These are phyloP conservation scores for Fraxinus paxiana DNA, from an alignment of 305 asterid species.

Conservation along the genomic window DNA sequence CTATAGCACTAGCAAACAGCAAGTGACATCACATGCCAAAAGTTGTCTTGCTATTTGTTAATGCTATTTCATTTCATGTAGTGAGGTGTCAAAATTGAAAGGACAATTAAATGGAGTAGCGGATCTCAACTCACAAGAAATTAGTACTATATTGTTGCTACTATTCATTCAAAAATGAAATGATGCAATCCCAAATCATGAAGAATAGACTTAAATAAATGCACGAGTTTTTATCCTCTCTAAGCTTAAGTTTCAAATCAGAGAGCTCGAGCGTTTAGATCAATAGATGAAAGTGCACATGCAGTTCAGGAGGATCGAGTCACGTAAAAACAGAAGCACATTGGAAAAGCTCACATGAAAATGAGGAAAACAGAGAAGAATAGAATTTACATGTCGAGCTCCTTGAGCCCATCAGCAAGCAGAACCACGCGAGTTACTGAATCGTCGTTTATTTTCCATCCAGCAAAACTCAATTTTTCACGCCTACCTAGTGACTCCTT, in stretches of 20 bases:
- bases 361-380: neutral
- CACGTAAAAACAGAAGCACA: neutral
- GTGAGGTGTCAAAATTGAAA: neutral
- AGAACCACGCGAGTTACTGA: constrained; percentile 70
- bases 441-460: constrained; percentile 83
- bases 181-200: neutral
- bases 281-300: neutral
- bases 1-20: too few species aligned
- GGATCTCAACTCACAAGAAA: neutral
- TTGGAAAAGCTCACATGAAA: neutral
- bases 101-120: neutral
- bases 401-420: constrained; percentile 69
- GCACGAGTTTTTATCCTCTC: neutral
- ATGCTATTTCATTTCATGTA: neutral
- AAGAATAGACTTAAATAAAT: neutral
- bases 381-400: constrained; percentile 64
- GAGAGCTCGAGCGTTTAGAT: neutral
- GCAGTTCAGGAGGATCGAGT: neutral
- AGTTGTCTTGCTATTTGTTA: neutral
- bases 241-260: neutral
- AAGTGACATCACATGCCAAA: too few species aligned
- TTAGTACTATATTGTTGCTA: neutral
- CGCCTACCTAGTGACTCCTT: constrained; percentile 63
- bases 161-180: neutral
- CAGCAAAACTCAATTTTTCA: constrained; percentile 66